Percentiles rank a stretch among this genome's conserved stretches.
These are phyloP conservation scores for barley (Hordeum vulgare) DNA, from an alignment of 176 grass and related monocot genomes.

Conservation along the genomic window DNA sequence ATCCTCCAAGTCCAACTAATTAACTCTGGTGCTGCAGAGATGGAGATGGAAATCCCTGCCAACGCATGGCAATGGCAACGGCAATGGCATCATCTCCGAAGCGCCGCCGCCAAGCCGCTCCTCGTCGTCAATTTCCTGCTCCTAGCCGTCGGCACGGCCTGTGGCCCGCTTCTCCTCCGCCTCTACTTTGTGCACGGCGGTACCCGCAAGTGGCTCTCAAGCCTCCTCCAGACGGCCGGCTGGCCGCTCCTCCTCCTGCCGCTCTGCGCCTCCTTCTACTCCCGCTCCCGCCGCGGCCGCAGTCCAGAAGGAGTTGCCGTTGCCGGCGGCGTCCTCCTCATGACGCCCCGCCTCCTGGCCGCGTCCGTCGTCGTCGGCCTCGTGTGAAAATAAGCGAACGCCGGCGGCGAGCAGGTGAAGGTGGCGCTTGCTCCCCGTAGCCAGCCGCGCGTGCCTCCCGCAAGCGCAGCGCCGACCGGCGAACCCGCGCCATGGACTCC, in stretches of 20 bases:
- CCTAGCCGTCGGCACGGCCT: slow-evolving; percentile 43
- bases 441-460: no score
- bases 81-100: neutral
- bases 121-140: slow-evolving; percentile 48
- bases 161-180: slow-evolving; percentile 58
- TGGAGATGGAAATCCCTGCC: neutral
- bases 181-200: slow-evolving; percentile 74
- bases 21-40: neutral
- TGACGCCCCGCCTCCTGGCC: slow-evolving; percentile 45
- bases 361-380: slow-evolving; percentile 41
- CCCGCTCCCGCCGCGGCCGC: slow-evolving; percentile 4
- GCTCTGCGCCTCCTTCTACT: slow-evolving; percentile 40
- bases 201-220: slow-evolving; percentile 58
- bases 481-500: no score
- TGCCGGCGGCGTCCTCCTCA: slow-evolving; percentile 22
- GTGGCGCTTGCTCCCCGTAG: no score
- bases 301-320: neutral
- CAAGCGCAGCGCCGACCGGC: no score
- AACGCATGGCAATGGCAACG: no score
- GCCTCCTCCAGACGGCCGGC: slow-evolving; percentile 56
- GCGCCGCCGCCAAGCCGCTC: neutral
- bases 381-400: no score
- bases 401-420: no score
- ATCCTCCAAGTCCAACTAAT: no score
- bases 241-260: slow-evolving; percentile 62